Conservation (phyloP, 2,329 filamentous ascomycete genomes). For the Venturia carpophila region DNA sequence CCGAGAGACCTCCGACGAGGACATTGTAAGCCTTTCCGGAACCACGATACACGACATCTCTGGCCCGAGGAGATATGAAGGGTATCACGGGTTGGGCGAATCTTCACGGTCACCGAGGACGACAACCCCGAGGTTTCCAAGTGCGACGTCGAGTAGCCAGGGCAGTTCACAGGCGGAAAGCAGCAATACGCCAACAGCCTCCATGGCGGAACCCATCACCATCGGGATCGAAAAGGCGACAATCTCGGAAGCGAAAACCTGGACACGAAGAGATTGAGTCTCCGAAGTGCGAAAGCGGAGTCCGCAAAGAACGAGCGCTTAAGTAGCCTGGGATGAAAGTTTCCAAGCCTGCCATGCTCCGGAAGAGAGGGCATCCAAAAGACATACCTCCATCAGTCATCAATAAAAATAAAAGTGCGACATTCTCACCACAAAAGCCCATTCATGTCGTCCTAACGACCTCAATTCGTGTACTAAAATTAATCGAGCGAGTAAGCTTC, state of each 20-base stretch:
- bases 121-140: too few species aligned
- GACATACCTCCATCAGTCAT: background rate
- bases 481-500: constrained; percentile 42
- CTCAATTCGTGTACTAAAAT: background rate
- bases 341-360: background rate
- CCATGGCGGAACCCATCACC: background rate
- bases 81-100: too few species aligned
- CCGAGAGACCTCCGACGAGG: background rate
- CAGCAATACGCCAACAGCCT: too few species aligned
- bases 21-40: too few species aligned
- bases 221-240: background rate
- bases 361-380: background rate
- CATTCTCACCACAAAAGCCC: background rate
- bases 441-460: background rate
- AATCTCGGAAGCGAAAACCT: background rate
- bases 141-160: too few species aligned
- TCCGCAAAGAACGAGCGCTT: background rate
- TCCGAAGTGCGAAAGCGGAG: background rate
- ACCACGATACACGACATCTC: too few species aligned
- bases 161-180: too few species aligned
- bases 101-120: too few species aligned
- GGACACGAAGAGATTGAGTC: background rate
- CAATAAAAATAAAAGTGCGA: too few species aligned
- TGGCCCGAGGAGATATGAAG: too few species aligned
- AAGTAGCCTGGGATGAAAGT: background rate